A percentile compares a stretch with the other conserved stretches of the same genome.
phyloP scores from a whole-genome alignment of 208 protist species.

The Vickermania spadyakhi region DNA sequence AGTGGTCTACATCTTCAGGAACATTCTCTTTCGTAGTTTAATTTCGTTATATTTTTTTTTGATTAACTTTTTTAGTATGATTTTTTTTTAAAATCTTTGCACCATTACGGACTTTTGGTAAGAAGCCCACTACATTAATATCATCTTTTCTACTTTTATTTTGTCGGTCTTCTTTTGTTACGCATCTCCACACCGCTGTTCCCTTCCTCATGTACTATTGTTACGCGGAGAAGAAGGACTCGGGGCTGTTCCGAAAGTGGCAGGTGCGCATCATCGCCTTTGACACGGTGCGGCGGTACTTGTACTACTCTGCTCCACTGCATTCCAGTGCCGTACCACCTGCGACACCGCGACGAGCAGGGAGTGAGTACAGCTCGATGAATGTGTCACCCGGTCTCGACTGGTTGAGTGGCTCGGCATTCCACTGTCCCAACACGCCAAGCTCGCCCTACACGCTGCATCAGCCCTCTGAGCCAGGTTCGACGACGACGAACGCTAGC shows the following conservation, averaged over 20 bases:
- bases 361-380: neutral
- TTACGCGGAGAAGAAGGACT: conserved; percentile 41
- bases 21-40: no score
- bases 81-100: no score
- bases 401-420: neutral
- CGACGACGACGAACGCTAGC: neutral
- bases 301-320: conserved; percentile 46
- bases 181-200: no score
- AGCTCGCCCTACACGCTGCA: neutral
- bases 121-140: no score
- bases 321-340: conserved; percentile 6
- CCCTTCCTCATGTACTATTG: conserved; percentile 74
- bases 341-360: neutral
- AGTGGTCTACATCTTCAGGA: no score
- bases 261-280: conserved; percentile 41
- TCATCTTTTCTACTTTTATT: no score
- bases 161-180: no score
- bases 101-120: no score
- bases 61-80: no score
- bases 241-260: conserved; percentile 33
- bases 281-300: conserved; percentile 48
- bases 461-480: neutral
- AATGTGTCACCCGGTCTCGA: neutral
- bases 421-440: neutral
- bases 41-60: no score